Evolutionary conservation across 257 asterid genomes (phyloP), one percentile per base, ranked within the genome.

Genomic region (Thymus mandschuricus): DNA sequence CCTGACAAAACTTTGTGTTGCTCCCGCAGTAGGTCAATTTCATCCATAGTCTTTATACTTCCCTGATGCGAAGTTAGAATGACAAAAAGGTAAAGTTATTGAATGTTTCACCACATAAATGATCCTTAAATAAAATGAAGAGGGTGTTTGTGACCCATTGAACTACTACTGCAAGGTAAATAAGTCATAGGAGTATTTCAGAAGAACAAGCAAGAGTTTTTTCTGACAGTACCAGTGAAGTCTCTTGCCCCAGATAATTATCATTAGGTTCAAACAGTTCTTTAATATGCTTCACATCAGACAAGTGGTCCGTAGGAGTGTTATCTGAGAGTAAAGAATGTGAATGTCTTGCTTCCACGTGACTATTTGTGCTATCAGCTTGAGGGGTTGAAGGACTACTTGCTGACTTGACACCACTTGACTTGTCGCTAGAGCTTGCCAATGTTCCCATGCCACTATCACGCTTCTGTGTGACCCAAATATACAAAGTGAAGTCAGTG

Each of bases 311-410:
- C 5, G 82, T 86, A 41, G 87, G 87, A 76, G 77, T 78, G 70
- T 82, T 85, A 81, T 95, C 99, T 46, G 96, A 60, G 43, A 79
- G 89, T 73, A 83, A 69, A 69, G 96, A 89, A 75, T 78, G 83
- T 72, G 94, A 85, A 74, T 81, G 75, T 68, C 89, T 83, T 62
- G 92, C 91, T 67, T 95, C 97, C 83, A 69, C 67, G 55, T 79
- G 86, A 74, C 79, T 76, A 81, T 87, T 92, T 9, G 78, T 72
- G 75, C 81, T 81, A 75, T 85, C 95, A 68, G 91, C 97, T 84
- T 83, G 92, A 79, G 99, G 96, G 57, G 97, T 95, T 71, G 99
- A 92, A 68, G 96, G 91, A 68, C 81, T 83, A 78, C 97, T 87
- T 2, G 84, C 78, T 54, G 98, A 89, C 81, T 91, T 92, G 76